Evolutionary conservation across 2,329 filamentous ascomycete species (phyloP).

Genomic region (Fusarium caatingaense): DNA sequence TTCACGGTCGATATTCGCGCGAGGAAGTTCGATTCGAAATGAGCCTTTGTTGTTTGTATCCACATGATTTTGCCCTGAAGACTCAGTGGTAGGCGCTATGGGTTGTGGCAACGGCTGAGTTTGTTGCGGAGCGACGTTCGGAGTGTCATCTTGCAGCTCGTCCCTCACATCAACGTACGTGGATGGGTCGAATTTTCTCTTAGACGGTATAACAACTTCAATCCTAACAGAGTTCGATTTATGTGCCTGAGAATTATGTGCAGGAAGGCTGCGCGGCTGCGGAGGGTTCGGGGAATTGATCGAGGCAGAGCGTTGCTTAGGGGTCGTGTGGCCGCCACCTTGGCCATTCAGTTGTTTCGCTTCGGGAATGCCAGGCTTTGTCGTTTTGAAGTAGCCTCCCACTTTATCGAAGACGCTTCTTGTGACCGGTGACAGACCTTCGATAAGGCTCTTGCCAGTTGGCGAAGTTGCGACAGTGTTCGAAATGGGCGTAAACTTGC

Average conservation of each 20-base stretch:
- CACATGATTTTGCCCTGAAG: neutral
- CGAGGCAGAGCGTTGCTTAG: slow-evolving; percentile 38
- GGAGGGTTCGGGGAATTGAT: slow-evolving; percentile 37
- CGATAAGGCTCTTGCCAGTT: slow-evolving; percentile 49
- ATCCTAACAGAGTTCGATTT: slow-evolving; percentile 55
- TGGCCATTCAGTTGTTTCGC: slow-evolving; percentile 54
- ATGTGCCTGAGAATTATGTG: slow-evolving; percentile 48
- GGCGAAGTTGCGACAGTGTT: slow-evolving; percentile 39
- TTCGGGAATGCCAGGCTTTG: slow-evolving; percentile 49
- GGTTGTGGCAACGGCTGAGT: slow-evolving; percentile 17
- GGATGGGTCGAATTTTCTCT: slow-evolving; percentile 53
- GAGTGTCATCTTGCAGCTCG: slow-evolving; percentile 37
- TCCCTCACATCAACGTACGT: slow-evolving; percentile 51
- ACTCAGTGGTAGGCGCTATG: slow-evolving; percentile 8
- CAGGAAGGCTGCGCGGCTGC: slow-evolving; percentile 17
- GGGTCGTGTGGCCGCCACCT: slow-evolving; percentile 30
- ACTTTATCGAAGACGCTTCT: slow-evolving; percentile 56
- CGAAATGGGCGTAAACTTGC: slow-evolving; percentile 62
- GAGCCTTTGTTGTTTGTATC: slow-evolving; percentile 37
- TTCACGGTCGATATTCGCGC: slow-evolving; percentile 60
- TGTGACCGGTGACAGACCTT: slow-evolving; percentile 62
- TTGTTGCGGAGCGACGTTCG: slow-evolving; percentile 22
- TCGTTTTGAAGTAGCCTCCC: slow-evolving; percentile 55
- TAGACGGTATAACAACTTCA: slow-evolving; percentile 62
- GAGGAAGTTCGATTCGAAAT: slow-evolving; percentile 63